Percentiles rank a stretch among this genome's conserved stretches.
These are phyloP conservation scores for Penicillium nucicola DNA, from an alignment of 495 filamentous ascomycete genomes.

Conservation along the genomic window DNA sequence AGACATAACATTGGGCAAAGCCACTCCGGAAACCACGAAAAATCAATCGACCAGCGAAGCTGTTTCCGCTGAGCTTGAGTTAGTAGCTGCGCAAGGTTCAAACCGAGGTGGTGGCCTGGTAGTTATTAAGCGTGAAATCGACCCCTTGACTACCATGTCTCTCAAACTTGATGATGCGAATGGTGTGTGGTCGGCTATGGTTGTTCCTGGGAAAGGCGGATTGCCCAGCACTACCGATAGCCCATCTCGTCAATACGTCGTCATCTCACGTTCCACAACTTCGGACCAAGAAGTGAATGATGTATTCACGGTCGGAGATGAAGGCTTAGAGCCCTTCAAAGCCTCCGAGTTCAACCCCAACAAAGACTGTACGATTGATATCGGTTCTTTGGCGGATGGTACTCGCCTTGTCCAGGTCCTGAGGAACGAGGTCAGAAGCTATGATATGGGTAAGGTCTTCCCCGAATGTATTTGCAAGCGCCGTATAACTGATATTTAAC, in stretches of 20 bases:
- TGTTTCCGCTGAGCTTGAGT: conserved; percentile 57
- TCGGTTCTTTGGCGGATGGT: conserved; percentile 69
- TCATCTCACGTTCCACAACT: conserved; percentile 30
- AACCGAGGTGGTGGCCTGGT: conserved; percentile 67
- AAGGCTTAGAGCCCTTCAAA: conserved; percentile 30
- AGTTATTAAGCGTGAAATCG: conserved; percentile 70
- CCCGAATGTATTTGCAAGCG: neutral
- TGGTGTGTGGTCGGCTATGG: conserved; percentile 34
- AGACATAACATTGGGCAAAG: conserved; percentile 62
- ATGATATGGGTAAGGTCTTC: conserved; percentile 70
- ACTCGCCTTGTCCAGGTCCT: conserved; percentile 81
- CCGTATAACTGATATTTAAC: conserved; percentile 6
- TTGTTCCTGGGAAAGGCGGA: conserved; percentile 11
- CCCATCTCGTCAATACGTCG: conserved; percentile 31
- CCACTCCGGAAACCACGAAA: conserved; percentile 12
- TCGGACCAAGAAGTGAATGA: conserved; percentile 40
- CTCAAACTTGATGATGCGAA: conserved; percentile 28
- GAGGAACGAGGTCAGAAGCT: conserved; percentile 77
- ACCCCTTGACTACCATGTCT: conserved; percentile 64
- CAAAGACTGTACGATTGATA: conserved; percentile 76
- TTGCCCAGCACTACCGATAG: conserved; percentile 43
- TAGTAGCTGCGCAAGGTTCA: conserved; percentile 69
- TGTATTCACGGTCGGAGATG: conserved; percentile 30
- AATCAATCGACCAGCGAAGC: conserved; percentile 21
- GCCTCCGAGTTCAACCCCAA: conserved; percentile 83